Percentiles rank a stretch among this genome's conserved stretches.
These are phyloP conservation scores for Lanzia echinophila DNA, from an alignment of 2,329 filamentous ascomycete genomes.

Conservation along the genomic window DNA sequence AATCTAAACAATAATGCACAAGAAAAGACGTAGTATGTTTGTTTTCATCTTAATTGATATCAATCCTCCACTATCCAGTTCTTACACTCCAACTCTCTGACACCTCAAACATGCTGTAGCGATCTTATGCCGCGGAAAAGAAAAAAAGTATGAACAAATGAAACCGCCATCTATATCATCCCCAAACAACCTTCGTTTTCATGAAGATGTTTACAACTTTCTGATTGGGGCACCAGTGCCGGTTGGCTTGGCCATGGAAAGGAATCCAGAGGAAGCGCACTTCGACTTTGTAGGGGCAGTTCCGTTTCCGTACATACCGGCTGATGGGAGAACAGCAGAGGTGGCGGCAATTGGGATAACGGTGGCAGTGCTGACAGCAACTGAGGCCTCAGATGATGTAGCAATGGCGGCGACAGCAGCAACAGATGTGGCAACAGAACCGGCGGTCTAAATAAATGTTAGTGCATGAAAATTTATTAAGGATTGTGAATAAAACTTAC, in stretches of 20 bases:
- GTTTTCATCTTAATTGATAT: conserved; percentile 5
- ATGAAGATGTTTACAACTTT: conserved; percentile 5
- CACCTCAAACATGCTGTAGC: neutral
- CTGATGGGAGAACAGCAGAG: conserved; percentile 23
- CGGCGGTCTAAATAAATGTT: conserved; percentile 12
- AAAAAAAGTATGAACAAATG: conserved; percentile 1
- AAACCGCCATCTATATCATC: neutral
- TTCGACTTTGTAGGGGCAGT: conserved; percentile 22
- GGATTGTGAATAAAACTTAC: conserved; percentile 16
- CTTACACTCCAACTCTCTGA: neutral
- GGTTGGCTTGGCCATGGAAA: conserved; percentile 18
- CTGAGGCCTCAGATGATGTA: conserved; percentile 3
- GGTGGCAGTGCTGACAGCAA: neutral
- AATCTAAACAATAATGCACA: neutral
- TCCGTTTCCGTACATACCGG: conserved; percentile 11
- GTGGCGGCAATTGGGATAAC: conserved; percentile 11
- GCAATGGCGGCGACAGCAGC: conserved; percentile 1
- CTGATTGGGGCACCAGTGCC: conserved; percentile 12
- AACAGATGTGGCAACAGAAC: neutral
- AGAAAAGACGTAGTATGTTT: conserved; percentile 2
- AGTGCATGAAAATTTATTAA: neutral
- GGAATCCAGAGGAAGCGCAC: conserved; percentile 23
- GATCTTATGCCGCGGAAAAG: neutral
- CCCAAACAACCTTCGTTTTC: conserved; percentile 1
- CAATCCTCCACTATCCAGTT: neutral